A percentile compares a stretch with the other conserved stretches of the same genome.
phyloP scores from a whole-genome alignment of 345 rosid species.

The Psidium guajava region DNA sequence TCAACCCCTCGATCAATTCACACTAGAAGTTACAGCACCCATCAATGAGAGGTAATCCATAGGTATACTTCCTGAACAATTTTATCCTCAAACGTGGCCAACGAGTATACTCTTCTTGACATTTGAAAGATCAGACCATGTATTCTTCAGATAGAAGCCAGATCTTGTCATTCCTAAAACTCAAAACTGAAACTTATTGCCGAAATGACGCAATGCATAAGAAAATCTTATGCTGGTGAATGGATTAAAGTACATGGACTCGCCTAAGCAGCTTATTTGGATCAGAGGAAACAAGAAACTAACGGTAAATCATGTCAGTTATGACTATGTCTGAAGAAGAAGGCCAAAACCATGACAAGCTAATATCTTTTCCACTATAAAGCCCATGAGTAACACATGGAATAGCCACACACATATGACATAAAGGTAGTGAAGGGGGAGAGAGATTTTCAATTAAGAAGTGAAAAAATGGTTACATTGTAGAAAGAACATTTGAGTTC shows the following conservation, averaged over 20 bases:
- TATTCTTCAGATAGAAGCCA: not conserved
- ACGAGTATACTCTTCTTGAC: not conserved
- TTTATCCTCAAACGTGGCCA: not conserved
- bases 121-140: not conserved
- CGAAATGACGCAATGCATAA: not conserved
- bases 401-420: not conserved
- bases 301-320: not conserved
- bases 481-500: not conserved
- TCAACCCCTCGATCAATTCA: not conserved
- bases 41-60: not conserved
- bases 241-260: not conserved
- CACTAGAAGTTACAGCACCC: not conserved
- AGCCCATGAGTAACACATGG: not conserved
- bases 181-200: not conserved
- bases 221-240: not conserved
- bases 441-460: not conserved
- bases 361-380: not conserved
- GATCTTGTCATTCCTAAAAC: not conserved
- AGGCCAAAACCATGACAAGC: not conserved
- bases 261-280: not conserved
- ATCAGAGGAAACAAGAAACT: not conserved
- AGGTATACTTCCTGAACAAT: not conserved
- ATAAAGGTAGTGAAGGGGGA: not conserved
- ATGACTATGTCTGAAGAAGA: not conserved
- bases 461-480: not conserved